Percentiles rank a stretch among this genome's conserved stretches.
These are phyloP conservation scores for Pythium pyrilobum DNA, from an alignment of 352 stramenopile species.

Conservation along the genomic window DNA sequence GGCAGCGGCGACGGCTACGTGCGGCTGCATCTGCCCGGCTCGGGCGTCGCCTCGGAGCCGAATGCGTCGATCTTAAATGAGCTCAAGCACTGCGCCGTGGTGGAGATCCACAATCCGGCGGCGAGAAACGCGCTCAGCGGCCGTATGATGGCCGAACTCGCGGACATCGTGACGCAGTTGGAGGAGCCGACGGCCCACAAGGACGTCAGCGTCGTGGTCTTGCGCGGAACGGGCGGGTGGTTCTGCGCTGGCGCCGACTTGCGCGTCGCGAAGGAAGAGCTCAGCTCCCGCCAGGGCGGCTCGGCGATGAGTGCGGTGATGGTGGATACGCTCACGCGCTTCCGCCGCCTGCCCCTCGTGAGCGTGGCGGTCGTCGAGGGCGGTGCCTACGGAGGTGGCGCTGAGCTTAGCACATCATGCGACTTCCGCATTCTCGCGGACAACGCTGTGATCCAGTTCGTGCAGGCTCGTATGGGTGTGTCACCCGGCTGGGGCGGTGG, in stretches of 20 bases:
- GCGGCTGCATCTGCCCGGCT: slow-evolving; percentile 30
- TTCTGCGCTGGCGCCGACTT: slow-evolving; percentile 87
- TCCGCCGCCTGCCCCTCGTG: slow-evolving; percentile 71
- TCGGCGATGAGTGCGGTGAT: slow-evolving; percentile 69
- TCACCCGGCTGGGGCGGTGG: slow-evolving; percentile 82
- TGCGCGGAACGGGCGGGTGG: slow-evolving; percentile 50
- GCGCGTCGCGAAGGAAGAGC: slow-evolving; percentile 62
- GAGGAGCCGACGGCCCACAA: slow-evolving; percentile 46
- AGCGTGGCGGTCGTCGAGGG: slow-evolving; percentile 79
- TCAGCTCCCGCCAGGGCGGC: slow-evolving; percentile 63
- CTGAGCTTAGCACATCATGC: slow-evolving; percentile 76
- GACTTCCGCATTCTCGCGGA: slow-evolving; percentile 71
- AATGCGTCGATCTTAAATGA: slow-evolving; percentile 7
- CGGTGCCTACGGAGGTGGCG: slow-evolving; percentile 75
- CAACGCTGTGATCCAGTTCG: slow-evolving; percentile 77
- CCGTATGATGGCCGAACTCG: slow-evolving; percentile 87
- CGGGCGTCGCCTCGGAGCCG: background rate
- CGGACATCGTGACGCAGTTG: slow-evolving; percentile 54
- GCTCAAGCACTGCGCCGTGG: slow-evolving; percentile 43
- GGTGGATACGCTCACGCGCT: slow-evolving; percentile 62
- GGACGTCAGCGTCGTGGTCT: slow-evolving; percentile 57
- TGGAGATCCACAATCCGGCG: slow-evolving; percentile 67
- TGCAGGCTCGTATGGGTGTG: slow-evolving; percentile 80
- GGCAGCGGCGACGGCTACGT: slow-evolving; percentile 31
- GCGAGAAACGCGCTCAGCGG: slow-evolving; percentile 74